phyloP scores from a whole-genome alignment of 2,329 filamentous ascomycete genomes.

The Fusarium mundagurra region DNA sequence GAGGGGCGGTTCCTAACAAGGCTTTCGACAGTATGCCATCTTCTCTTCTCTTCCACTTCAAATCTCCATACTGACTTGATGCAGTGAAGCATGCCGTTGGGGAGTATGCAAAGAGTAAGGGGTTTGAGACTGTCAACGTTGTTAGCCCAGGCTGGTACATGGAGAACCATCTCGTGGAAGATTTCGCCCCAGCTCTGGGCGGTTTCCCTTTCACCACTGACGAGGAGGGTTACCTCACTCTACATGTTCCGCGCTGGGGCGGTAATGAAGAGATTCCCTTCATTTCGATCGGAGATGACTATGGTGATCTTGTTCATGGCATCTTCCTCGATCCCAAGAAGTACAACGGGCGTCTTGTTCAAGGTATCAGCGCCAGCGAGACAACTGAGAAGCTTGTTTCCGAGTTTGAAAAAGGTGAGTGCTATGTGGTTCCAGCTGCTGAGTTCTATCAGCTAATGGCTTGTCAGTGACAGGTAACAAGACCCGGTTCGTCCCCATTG shows the following conservation, averaged over 20 bases:
- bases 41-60: neutral
- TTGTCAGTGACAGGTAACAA: constrained; percentile 45
- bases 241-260: constrained; percentile 51
- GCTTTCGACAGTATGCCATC: constrained; percentile 47
- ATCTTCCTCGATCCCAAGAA: constrained; percentile 52
- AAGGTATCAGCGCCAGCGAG: constrained; percentile 50
- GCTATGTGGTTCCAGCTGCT: neutral
- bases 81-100: constrained; percentile 52
- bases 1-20: constrained; percentile 45
- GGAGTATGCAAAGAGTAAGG: constrained; percentile 47
- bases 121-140: constrained; percentile 49
- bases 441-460: neutral
- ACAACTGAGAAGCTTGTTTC: constrained; percentile 44
- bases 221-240: constrained; percentile 50
- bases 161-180: constrained; percentile 52
- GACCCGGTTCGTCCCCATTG: constrained; percentile 44
- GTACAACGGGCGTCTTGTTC: constrained; percentile 50
- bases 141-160: constrained; percentile 55
- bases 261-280: constrained; percentile 50
- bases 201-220: constrained; percentile 52
- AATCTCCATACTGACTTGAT: neutral
- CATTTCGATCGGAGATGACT: constrained; percentile 53
- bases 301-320: constrained; percentile 57
- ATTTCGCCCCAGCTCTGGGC: constrained; percentile 50
- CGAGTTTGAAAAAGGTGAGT: constrained; percentile 47